phyloP scores from a whole-genome alignment of 768 basidiomycete species.

The Pluteus cervinus region DNA sequence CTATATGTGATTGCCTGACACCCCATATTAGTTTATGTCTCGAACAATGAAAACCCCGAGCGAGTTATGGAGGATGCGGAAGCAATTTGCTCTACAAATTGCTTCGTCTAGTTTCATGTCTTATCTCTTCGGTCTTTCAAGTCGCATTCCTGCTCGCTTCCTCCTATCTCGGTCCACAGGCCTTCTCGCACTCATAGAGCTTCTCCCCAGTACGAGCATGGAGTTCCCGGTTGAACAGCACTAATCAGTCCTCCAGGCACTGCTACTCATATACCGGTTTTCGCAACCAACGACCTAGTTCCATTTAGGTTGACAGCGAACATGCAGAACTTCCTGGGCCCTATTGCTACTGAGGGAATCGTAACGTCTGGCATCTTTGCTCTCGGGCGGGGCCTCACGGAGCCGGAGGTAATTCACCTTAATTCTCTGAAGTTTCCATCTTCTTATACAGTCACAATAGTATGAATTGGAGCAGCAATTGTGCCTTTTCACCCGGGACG shows the following conservation, averaged over 20 bases:
- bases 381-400: slow-evolving; percentile 83
- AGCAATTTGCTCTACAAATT: slow-evolving; percentile 90
- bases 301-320: slow-evolving; percentile 98
- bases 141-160: slow-evolving; percentile 80
- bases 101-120: slow-evolving; percentile 91
- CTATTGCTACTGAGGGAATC: slow-evolving; percentile 84
- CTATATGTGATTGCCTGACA: slow-evolving; percentile 3
- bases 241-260: slow-evolving; percentile 24
- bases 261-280: slow-evolving; percentile 45
- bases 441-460: slow-evolving; percentile 29
- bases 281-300: slow-evolving; percentile 78
- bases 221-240: slow-evolving; percentile 1
- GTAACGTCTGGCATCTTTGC: slow-evolving; percentile 85
- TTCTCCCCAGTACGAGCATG: slow-evolving; percentile 63
- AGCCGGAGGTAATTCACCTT: slow-evolving; percentile 67
- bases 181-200: slow-evolving; percentile 86
- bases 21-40: slow-evolving; percentile 71
- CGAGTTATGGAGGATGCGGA: slow-evolving; percentile 95
- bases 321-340: slow-evolving; percentile 89
- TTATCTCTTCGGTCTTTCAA: slow-evolving; percentile 77
- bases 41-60: slow-evolving; percentile 76
- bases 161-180: slow-evolving; percentile 88
- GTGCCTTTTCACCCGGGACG: slow-evolving; percentile 88
- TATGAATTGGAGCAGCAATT: slow-evolving; percentile 92
- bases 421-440: neutral